Evolutionary conservation across 805 yeast genomes (phyloP).

Genomic region (Pichia phayaonensis): DNA sequence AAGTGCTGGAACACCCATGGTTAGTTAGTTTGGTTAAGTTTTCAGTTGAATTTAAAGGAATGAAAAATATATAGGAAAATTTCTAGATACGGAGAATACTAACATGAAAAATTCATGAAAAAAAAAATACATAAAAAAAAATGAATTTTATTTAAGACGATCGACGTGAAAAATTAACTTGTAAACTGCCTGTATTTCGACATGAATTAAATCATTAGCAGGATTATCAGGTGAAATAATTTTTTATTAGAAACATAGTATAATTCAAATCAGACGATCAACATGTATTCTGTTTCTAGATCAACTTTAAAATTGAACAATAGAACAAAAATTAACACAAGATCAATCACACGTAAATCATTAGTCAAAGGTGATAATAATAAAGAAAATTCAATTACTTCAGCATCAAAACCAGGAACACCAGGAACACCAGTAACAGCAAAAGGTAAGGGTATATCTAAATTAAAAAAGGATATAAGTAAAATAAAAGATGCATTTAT

Average conservation of each 20-base stretch:
- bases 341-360: slow-evolving; percentile 11
- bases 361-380: slow-evolving; percentile 3
- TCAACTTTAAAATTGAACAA: neutral
- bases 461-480: slow-evolving; percentile 9
- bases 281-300: neutral
- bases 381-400: slow-evolving; percentile 1
- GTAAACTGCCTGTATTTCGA: too few relatives aligned
- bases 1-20: slow-evolving; percentile 95
- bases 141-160: neutral
- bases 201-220: neutral
- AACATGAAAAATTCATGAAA: neutral
- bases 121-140: neutral
- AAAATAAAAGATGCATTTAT: slow-evolving; percentile 17
- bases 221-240: too few relatives aligned
- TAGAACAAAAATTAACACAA: neutral
- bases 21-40: neutral
- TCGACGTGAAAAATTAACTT: neutral
- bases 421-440: slow-evolving; percentile 2
- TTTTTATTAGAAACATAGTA: too few relatives aligned
- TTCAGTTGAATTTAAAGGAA: neutral
- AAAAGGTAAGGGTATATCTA: slow-evolving; percentile 10
- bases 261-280: neutral
- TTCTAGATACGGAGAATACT: neutral
- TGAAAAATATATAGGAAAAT: neutral
- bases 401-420: neutral